Base-by-base conservation (phyloP, 306 rosid genomes). In the Luffa aegyptiaca region DNA sequence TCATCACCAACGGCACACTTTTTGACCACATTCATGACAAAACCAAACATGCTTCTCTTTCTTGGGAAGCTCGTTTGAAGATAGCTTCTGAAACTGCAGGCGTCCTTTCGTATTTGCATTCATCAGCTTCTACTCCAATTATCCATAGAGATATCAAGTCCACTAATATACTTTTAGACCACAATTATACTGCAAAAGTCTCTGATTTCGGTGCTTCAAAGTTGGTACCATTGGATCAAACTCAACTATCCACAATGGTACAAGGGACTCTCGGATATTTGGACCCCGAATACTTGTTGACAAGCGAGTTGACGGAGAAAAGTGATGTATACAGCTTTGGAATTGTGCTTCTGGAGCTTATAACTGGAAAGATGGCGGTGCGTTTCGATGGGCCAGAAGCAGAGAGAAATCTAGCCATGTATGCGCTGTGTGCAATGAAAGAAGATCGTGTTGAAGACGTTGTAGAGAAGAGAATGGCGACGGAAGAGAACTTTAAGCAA, bases 281-380 rank as follows among this genome's bases (percentile, higher is more conserved):
- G 3, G 87, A 88, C 21, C 86, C 88, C 0, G 86, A 86, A 64
- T 90, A 86, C 56, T 5, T 84, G 51, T 78, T 63, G 1, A 79
- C 84, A 45, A 68, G 80, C 42, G 83, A 84, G 16, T 14, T 88
- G 8, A 86, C 83, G 0, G 85, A 81, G 17, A 85, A 86, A 10
- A 88, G 90, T 10, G 90, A 86, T 33, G 92, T 88, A 0, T 88
- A 88, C 21, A 88, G 88, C 57, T 88, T 88, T 9, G 89, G 92
- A 6, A 88, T 90, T 10, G 87, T 88, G 1, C 33, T 90, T 10
- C 80, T 83, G 0, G 92, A 90, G 71, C 44, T 90, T 8, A 33
- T 88, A 6, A 90, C 89, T 1, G 85, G 92, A 18, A 84, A 45
- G 52, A 83, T 78, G 72, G 86, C 83, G 3, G 6, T 83, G 57